Base-by-base conservation (phyloP, 2,329 filamentous ascomycete genomes). In the Epichloe hybrida region DNA sequence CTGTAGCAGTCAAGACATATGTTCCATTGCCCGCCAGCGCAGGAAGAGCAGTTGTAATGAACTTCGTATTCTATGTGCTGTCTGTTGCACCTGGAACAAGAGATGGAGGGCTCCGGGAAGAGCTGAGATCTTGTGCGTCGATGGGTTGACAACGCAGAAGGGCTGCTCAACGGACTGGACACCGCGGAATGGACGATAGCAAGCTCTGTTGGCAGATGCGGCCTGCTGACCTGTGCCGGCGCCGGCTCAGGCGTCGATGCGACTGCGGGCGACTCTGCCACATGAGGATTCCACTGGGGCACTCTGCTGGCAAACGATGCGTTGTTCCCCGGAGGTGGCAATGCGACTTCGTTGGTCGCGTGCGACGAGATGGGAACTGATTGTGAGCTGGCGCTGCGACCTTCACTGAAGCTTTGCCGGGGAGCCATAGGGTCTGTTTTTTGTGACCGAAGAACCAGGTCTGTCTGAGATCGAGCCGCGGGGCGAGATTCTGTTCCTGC, bases 1-100 rank as follows among this genome's bases (percentile, higher is more conserved):
- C 88, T 81, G 64, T 94, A 96, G 69, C 91, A 97, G 55, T 75
- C 75, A 2, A 86, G 68, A 61, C 91, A 97, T 11, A 96, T 72
- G 62, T 90, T 84, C 73, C 84, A 95, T 45, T 79, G 72, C 1
- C 87, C 88, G 5, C 74, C 69, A 15, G 77, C 72, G 64, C 91
- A 96, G 47, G 73, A 72, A 2, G 69, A 65, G 65, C 91, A 97
- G 62, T 86, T 86, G 67, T 91, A 95, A 65, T 96, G 88, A 2
- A 95, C 69, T 8, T 88, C 81, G 58, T 95, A 88, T 62, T 95
- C 84, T 38, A 96, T 90, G 54, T 89, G 78, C 5, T 72, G 60
- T 55, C 77, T 84, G 20, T 73, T 69, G 63, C 91, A 97, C 9
- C 79, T 73, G 38, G 81, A 77, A 63, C 91, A 96, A 8, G 72